A percentile compares a stretch with the other conserved stretches of the same genome.
phyloP scores from a whole-genome alignment of 257 asterid species.

The Nicotiana tomentosiformis region DNA sequence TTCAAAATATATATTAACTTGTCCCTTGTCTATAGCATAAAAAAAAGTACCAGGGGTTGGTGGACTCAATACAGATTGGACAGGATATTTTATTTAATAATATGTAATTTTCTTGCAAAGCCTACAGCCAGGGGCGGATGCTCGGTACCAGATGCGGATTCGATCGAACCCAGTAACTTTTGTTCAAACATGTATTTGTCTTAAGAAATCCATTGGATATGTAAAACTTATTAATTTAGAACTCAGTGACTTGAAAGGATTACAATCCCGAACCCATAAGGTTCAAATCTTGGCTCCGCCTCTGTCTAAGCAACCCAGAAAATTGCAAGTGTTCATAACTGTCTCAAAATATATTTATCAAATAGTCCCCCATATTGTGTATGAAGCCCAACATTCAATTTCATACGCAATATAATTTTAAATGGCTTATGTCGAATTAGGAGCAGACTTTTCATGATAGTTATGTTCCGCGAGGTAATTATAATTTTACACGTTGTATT shows the following conservation, averaged over 20 bases:
- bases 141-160: too few species aligned
- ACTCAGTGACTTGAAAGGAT: too few species aligned
- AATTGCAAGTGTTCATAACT: background rate
- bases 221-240: too few species aligned
- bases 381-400: background rate
- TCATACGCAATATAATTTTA: too few species aligned
- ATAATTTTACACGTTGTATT: background rate
- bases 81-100: background rate
- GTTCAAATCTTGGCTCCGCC: too few species aligned
- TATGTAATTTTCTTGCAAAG: background rate
- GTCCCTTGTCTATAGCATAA: background rate
- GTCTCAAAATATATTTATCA: background rate
- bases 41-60: background rate
- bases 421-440: background rate
- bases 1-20: background rate
- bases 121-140: background rate
- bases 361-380: background rate
- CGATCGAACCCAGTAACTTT: too few species aligned
- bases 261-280: too few species aligned
- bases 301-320: background rate
- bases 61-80: background rate
- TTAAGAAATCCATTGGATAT: too few species aligned
- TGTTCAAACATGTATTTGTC: too few species aligned
- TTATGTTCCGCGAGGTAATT: background rate
- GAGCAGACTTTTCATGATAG: background rate